These are phyloP conservation scores for Porphyra umbilicalis DNA, from an alignment of 31 red algal genomes.

Conservation along the genomic window DNA sequence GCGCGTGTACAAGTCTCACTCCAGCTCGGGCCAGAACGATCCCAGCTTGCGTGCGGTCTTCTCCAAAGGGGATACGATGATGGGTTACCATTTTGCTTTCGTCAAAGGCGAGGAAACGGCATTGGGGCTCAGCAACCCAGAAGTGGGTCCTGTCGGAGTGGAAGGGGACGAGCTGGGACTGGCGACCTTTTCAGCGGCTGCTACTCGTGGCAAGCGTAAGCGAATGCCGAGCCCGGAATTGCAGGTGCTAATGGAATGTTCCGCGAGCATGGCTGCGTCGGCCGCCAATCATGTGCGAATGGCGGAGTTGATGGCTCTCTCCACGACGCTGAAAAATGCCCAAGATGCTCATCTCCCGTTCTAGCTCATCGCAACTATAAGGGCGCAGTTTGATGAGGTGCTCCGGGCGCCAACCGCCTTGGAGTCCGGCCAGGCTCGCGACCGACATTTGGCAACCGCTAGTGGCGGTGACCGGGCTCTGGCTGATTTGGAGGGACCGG, in stretches of 20 bases:
- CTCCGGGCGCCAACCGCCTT: no score
- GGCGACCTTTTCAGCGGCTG: neutral
- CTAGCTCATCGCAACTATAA: no score
- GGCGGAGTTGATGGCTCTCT: neutral
- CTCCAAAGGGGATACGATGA: neutral
- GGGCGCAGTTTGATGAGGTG: neutral
- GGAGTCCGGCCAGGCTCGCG: no score
- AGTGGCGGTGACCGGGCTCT: no score
- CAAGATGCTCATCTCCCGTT: no score
- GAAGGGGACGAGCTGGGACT: neutral
- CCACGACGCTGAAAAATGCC: neutral
- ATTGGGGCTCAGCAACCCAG: neutral
- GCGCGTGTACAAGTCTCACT: neutral
- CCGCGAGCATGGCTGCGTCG: neutral
- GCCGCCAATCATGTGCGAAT: neutral
- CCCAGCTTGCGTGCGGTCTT: neutral
- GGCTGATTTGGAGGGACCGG: no score
- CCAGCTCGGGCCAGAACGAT: neutral
- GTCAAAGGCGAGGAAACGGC: neutral
- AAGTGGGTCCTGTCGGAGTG: neutral
- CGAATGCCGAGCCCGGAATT: neutral
- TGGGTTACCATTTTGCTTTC: neutral
- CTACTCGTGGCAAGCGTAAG: neutral
- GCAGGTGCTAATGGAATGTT: neutral
- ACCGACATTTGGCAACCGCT: no score